A percentile compares a stretch with the other conserved stretches of the same genome.
These are phyloP conservation scores for Fusarium goolgardi DNA, from an alignment of 2,329 filamentous ascomycete species.

Conservation along the genomic window DNA sequence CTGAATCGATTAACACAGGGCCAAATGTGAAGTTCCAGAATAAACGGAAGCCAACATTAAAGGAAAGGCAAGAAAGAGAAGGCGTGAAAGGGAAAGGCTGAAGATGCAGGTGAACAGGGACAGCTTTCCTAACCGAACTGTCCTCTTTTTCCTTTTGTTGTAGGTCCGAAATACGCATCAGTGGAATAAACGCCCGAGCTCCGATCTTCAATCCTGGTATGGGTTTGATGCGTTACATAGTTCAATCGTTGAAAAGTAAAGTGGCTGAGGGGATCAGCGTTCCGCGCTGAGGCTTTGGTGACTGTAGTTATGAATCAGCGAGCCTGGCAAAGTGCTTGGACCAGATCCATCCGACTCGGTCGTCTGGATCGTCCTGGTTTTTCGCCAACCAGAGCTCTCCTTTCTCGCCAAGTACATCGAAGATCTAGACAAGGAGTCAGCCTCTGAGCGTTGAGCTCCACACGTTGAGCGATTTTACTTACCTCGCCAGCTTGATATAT, in stretches of 20 bases:
- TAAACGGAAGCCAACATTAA: constrained; percentile 23
- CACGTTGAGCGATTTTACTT: constrained; percentile 46
- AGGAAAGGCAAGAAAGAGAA: constrained; percentile 15
- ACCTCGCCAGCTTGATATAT: constrained; percentile 95
- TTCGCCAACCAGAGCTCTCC: constrained; percentile 97
- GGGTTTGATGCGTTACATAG: constrained; percentile 43
- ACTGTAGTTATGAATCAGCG: constrained; percentile 59
- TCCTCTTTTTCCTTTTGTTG: constrained; percentile 30
- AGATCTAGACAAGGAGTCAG: constrained; percentile 65
- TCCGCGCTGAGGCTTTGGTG: constrained; percentile 25
- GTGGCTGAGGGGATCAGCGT: constrained; percentile 19
- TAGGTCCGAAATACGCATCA: constrained; percentile 37
- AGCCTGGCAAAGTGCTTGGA: constrained; percentile 92
- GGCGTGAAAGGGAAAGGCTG: constrained; percentile 31
- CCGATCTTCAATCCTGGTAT: constrained; percentile 42
- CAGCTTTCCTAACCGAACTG: constrained; percentile 24
- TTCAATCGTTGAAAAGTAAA: constrained; percentile 31
- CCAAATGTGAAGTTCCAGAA: constrained; percentile 33
- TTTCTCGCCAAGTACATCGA: constrained; percentile 94
- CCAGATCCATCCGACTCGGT: constrained; percentile 96
- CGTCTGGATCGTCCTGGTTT: constrained; percentile 89
- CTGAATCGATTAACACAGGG: constrained; percentile 29
- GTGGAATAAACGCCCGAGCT: constrained; percentile 44
- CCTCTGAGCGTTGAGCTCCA: not conserved
- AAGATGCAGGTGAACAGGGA: constrained; percentile 31